These are phyloP conservation scores for Rhododendron ovatum DNA, from an alignment of 148 eudicot genomes.

Conservation along the genomic window DNA sequence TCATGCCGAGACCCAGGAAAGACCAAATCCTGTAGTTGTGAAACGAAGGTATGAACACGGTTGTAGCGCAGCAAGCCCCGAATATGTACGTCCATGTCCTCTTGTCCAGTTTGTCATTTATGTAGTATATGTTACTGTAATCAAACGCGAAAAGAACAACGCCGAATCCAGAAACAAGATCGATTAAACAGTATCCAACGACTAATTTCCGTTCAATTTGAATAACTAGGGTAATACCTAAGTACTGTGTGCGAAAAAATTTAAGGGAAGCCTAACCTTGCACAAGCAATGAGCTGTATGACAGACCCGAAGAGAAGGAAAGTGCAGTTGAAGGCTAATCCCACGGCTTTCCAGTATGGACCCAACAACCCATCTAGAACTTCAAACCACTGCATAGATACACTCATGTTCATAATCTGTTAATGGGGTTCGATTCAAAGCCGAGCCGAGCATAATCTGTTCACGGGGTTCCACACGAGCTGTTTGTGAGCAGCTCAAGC, in stretches of 20 bases:
- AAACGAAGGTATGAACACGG: constrained; percentile 64
- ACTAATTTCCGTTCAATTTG: not conserved
- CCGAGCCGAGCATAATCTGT: too few species aligned
- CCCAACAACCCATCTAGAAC: constrained; percentile 70
- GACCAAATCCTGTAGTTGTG: constrained; percentile 78
- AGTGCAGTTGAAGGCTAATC: constrained; percentile 61
- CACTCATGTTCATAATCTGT: not conserved
- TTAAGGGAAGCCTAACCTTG: constrained; percentile 38
- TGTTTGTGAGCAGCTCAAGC: not conserved
- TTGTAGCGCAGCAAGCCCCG: constrained; percentile 75
- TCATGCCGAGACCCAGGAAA: constrained; percentile 68
- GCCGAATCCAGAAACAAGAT: not conserved
- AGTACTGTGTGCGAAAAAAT: not conserved
- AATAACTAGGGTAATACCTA: not conserved
- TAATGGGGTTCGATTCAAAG: not conserved
- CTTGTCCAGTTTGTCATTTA: constrained; percentile 62
- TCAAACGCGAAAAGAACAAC: not conserved
- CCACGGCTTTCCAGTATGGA: constrained; percentile 53
- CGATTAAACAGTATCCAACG: not conserved
- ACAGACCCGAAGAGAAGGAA: constrained; percentile 73
- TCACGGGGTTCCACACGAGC: not conserved
- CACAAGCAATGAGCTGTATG: constrained; percentile 78
- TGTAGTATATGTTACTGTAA: constrained; percentile 67
- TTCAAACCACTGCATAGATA: constrained; percentile 58
- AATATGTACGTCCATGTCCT: constrained; percentile 81